phyloP scores from a whole-genome alignment of 2,329 filamentous ascomycete species.

The Colletotrichum euphorbiae region DNA sequence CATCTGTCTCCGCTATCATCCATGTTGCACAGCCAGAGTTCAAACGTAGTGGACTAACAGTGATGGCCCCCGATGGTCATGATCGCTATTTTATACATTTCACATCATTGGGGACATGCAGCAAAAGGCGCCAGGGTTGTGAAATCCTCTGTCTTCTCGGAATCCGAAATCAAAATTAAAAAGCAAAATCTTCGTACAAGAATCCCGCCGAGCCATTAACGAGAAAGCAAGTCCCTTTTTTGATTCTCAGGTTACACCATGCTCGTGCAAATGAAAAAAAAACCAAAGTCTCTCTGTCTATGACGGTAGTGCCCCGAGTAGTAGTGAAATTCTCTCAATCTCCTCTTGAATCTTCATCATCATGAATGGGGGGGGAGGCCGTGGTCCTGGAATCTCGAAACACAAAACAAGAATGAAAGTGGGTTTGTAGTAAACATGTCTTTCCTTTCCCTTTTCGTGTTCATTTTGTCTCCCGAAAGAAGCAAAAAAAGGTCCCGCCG shows the following conservation, averaged over 20 bases:
- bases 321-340: conserved; percentile 40
- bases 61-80: too few relatives aligned
- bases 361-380: conserved; percentile 35
- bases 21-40: too few relatives aligned
- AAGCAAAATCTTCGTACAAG: conserved; percentile 39
- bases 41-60: too few relatives aligned
- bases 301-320: conserved; percentile 39
- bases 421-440: conserved; percentile 28
- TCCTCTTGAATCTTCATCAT: conserved; percentile 40
- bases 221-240: conserved; percentile 40
- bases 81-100: not conserved
- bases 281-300: conserved; percentile 40
- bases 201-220: conserved; percentile 36
- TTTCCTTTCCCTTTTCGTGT: conserved; percentile 31
- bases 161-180: conserved; percentile 8
- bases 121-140: not conserved
- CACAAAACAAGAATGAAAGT: conserved; percentile 35
- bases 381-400: conserved; percentile 43
- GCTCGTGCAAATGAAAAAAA: conserved; percentile 36
- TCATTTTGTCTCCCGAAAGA: conserved; percentile 38
- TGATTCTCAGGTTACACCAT: conserved; percentile 41
- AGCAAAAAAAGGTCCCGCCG: conserved; percentile 36
- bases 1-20: too few relatives aligned
- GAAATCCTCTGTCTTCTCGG: conserved; percentile 27
- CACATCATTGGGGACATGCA: not conserved